A percentile compares a stretch with the other conserved stretches of the same genome.
Conservation (phyloP, 129 eudicot species). For the carrot (Daucus carota) region DH1_v3.0 NC_030382.2:47556001-47556500, state of each 20-base stretch:
- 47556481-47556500: slow-evolving; percentile 49
- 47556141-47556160: slow-evolving; percentile 78
- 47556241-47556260: slow-evolving; percentile 84
- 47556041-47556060: background rate
- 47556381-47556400: slow-evolving; percentile 67
- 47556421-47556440: slow-evolving; percentile 58
- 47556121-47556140: background rate
- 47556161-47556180: slow-evolving; percentile 80
- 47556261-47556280: slow-evolving; percentile 49
- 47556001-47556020: background rate
- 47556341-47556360: background rate
- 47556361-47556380: background rate
- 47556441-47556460: slow-evolving; percentile 65
- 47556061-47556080: background rate
- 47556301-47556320: background rate
- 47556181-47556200: slow-evolving; percentile 45
- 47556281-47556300: slow-evolving; percentile 29
- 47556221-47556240: slow-evolving; percentile 76
- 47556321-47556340: background rate
- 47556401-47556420: slow-evolving; percentile 59
- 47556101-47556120: background rate
- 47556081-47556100: background rate
- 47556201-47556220: slow-evolving; percentile 60
- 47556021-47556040: background rate
- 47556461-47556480: slow-evolving; percentile 34